Evolutionary conservation across 306 rosid species (phyloP).

Genomic region (Dalbergia cochinchinensis): DNA sequence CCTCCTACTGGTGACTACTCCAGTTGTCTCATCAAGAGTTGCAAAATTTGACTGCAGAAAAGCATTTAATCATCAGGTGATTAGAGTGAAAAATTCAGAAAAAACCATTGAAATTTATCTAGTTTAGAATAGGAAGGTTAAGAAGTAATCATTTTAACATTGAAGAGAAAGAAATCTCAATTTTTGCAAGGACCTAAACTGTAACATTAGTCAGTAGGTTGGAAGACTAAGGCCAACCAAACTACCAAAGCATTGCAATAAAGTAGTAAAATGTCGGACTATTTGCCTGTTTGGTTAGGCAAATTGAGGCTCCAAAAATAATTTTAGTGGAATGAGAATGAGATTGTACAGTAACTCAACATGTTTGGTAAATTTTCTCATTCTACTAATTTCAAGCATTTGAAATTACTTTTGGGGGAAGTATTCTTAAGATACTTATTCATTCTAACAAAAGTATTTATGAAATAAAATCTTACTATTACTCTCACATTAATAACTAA

Average conservation of each 20-base stretch:
- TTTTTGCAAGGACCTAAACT: slow-evolving; percentile 2
- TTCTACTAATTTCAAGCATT: too few species aligned
- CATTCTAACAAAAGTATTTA: too few species aligned
- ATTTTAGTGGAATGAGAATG: too few species aligned
- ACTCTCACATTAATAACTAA: too few species aligned
- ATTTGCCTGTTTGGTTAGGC: not conserved
- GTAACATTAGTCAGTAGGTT: not conserved
- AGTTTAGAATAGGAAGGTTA: slow-evolving; percentile 11
- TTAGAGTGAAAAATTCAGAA: slow-evolving; percentile 27
- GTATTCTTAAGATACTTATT: too few species aligned
- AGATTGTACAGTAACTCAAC: too few species aligned
- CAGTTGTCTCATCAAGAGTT: slow-evolving; percentile 85
- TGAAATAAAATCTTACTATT: too few species aligned
- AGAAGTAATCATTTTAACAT: slow-evolving; percentile 11
- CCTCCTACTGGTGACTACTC: slow-evolving; percentile 84
- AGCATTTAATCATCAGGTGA: slow-evolving; percentile 30
- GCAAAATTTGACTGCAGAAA: slow-evolving; percentile 88
- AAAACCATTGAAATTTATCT: slow-evolving; percentile 6
- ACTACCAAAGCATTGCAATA: slow-evolving; percentile 1
- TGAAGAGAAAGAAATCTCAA: slow-evolving; percentile 11
- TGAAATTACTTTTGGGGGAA: too few species aligned
- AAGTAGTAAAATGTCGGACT: not conserved
- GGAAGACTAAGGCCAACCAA: slow-evolving; percentile 8
- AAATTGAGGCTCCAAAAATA: too few species aligned
- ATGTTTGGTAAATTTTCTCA: too few species aligned